These are phyloP conservation scores for Purpureocillium takamizusanense DNA, from an alignment of 2,329 filamentous ascomycete genomes.

Conservation along the genomic window DNA sequence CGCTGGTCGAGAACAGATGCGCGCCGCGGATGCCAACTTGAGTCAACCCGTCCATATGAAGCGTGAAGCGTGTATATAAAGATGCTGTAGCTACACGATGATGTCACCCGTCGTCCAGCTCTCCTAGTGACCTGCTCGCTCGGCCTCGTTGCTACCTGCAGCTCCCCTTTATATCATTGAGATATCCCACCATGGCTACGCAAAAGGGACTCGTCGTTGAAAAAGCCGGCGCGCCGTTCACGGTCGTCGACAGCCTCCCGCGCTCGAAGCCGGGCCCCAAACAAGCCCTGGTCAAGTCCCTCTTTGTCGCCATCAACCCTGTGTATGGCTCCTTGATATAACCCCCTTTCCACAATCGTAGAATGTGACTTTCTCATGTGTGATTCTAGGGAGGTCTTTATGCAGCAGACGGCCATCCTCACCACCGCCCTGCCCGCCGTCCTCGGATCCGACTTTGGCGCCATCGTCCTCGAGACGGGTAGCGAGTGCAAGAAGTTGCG, in stretches of 20 bases:
- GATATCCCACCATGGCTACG: conserved; percentile 6
- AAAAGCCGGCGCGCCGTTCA: conserved; percentile 10
- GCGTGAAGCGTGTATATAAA: not conserved
- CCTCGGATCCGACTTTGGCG: conserved; percentile 26
- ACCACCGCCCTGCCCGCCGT: conserved; percentile 24
- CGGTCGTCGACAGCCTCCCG: conserved; percentile 11
- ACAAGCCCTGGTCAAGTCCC: conserved; percentile 25
- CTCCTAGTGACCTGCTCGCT: too few relatives aligned
- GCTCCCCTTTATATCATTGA: too few relatives aligned
- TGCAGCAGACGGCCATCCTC: conserved; percentile 22
- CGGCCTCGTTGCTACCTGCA: too few relatives aligned
- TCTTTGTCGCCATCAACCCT: conserved; percentile 25
- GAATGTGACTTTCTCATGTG: too few relatives aligned
- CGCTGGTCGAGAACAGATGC: too few relatives aligned
- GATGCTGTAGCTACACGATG: not conserved
- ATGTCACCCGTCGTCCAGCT: not conserved
- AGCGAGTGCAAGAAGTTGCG: conserved; percentile 18
- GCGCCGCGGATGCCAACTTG: too few relatives aligned
- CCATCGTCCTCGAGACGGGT: conserved; percentile 20
- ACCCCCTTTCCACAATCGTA: accelerated
- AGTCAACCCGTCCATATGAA: too few relatives aligned
- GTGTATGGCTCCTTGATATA: conserved; percentile 15
- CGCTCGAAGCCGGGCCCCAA: conserved; percentile 18
- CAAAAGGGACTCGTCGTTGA: conserved; percentile 12
- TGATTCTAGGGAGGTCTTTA: conserved; percentile 19